Evolutionary conservation across 2,329 filamentous ascomycete species (phyloP).

Genomic region (Fusarium pilosicola): DNA sequence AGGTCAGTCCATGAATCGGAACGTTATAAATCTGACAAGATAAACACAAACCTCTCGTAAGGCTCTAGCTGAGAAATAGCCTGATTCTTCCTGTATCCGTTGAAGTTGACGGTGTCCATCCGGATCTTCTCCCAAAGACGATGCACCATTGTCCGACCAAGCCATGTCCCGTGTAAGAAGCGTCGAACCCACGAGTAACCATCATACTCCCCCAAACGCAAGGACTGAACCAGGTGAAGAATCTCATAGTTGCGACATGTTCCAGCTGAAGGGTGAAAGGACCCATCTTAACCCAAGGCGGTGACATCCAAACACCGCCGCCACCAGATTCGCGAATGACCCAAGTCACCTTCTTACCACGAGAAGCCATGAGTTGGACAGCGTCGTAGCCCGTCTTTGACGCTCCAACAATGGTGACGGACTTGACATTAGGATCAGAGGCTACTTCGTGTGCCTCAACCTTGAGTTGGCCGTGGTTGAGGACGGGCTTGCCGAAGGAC

Average conservation of each 20-base stretch:
- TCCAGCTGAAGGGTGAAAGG: background rate
- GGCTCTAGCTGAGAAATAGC: background rate
- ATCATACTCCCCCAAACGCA: background rate
- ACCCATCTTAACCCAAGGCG: background rate
- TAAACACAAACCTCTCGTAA: background rate
- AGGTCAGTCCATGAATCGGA: rapidly evolving
- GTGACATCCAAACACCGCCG: background rate
- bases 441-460: background rate
- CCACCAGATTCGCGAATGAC: background rate
- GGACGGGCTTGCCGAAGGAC: background rate
- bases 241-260: background rate
- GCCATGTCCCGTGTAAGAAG: background rate
- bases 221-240: background rate
- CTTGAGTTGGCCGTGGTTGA: background rate
- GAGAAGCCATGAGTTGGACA: background rate
- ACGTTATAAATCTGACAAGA: rapidly evolving
- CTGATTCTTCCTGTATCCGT: background rate
- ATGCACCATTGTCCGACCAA: background rate
- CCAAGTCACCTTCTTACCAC: background rate
- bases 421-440: background rate
- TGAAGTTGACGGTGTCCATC: background rate
- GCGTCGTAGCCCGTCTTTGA: background rate
- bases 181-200: background rate
- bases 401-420: background rate
- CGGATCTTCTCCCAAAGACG: background rate